Percentiles rank a stretch among this genome's conserved stretches.
These are phyloP conservation scores for Suillus sp. DNA, from an alignment of 768 basidiomycete species.

Conservation along the genomic window DNA sequence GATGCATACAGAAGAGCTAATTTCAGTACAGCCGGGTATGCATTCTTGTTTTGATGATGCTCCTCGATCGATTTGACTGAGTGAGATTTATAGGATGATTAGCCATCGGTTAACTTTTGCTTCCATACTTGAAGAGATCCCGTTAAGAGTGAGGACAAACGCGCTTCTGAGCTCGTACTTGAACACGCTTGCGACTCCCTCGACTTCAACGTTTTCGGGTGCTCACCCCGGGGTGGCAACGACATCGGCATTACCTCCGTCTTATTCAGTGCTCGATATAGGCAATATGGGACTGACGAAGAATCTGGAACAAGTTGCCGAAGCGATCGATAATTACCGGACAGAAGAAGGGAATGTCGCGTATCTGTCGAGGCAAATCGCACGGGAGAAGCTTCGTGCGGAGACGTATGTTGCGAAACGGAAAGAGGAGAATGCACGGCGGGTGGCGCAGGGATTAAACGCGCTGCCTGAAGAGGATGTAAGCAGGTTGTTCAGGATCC, in stretches of 20 bases:
- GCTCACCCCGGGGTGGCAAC: slow-evolving; percentile 41
- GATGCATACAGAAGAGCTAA: slow-evolving; percentile 80
- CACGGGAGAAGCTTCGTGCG: slow-evolving; percentile 77
- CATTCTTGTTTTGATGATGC: slow-evolving; percentile 9
- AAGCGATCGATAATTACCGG: slow-evolving; percentile 82
- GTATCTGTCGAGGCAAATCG: slow-evolving; percentile 85
- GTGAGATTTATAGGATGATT: slow-evolving; percentile 56
- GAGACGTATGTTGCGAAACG: slow-evolving; percentile 82
- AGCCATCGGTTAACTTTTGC: slow-evolving; percentile 83
- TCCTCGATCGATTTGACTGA: slow-evolving; percentile 11
- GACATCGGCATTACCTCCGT: slow-evolving; percentile 51
- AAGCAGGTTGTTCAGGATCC: slow-evolving; percentile 82
- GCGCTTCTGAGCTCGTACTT: slow-evolving; percentile 80
- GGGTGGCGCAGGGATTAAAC: slow-evolving; percentile 79
- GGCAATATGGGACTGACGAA: slow-evolving; percentile 68
- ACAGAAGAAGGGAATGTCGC: slow-evolving; percentile 93
- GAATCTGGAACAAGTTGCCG: slow-evolving; percentile 83
- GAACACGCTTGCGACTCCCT: slow-evolving; percentile 54
- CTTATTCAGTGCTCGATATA: slow-evolving; percentile 71
- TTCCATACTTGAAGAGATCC: slow-evolving; percentile 83
- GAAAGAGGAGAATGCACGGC: slow-evolving; percentile 82
- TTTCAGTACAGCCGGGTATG: slow-evolving; percentile 85
- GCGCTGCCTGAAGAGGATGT: slow-evolving; percentile 90
- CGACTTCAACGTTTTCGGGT: slow-evolving; percentile 39
- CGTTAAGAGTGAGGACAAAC: slow-evolving; percentile 82